Evolutionary conservation across 2,329 filamentous ascomycete species (phyloP), one percentile per base, ranked within the genome.

Genomic region (Fusarium acutatum): DNA sequence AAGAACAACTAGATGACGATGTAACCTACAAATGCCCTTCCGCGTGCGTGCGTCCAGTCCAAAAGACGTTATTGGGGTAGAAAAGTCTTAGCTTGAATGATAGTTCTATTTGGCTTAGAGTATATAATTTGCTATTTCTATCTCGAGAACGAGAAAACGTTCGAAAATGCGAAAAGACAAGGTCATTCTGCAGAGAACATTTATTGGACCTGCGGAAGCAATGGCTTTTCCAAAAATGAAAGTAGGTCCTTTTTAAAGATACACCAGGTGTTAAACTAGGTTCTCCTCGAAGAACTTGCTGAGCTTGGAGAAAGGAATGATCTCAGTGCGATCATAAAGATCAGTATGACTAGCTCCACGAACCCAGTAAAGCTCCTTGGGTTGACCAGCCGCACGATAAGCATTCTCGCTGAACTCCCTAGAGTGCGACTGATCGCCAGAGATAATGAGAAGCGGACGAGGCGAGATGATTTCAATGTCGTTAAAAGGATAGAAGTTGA

Each of bases 401-500:
- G 60, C 60, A 24, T 20, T 46, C 30, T 60, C 35, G 17, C 60
- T 64, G 7, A 60, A 64, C 5, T 64, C 60, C 1, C 22, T 38
- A 1, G 60, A 64, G 6, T 64, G 60, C 0, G 60, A 12, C n/a
- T 64, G 12, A 7, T 49, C 43, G 6, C 60, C 60, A 22, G 60
- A 41, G 3, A 64, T 26, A 2, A 64, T 28, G 0, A 60, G 30
- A 5, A 64, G 17, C 5, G 60, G 43, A 0, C 60, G 43, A 3
- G 54, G 56, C 0, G 54, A 49, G 12, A 64, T 64, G 3, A 1
- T 49, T 3, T 64, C 17, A 1, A 64, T 60, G 6, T 64, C 60
- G 35, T 43, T 60, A 37, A 64, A 64, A 0, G 60, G 60, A 0
- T 64, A 64, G 2, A 49, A 64, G 30, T 64, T 64, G 6, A 64